These are phyloP conservation scores for Ceraceosorus guamensis DNA, from an alignment of 1,284 basidiomycete species.

Conservation along the genomic window DNA sequence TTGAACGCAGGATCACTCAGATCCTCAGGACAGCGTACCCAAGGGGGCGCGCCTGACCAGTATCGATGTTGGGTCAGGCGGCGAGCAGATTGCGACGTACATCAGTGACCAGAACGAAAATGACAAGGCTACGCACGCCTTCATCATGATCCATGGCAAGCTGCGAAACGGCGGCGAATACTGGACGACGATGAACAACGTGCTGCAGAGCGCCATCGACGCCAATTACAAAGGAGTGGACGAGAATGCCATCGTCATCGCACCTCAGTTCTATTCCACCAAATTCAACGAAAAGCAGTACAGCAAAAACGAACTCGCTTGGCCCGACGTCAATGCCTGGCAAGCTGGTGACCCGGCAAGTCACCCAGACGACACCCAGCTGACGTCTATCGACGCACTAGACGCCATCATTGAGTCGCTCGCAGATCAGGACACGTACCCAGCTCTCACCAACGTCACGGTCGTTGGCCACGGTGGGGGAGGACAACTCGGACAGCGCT, in stretches of 20 bases:
- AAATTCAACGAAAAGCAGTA: slow-evolving; percentile 38
- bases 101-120: slow-evolving; percentile 22
- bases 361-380: slow-evolving; percentile 26
- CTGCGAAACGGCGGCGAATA: slow-evolving; percentile 28
- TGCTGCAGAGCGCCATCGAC: slow-evolving; percentile 21
- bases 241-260: slow-evolving; percentile 29
- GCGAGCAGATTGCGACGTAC: slow-evolving; percentile 25
- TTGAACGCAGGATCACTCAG: too few relatives aligned
- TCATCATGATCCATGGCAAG: slow-evolving; percentile 44
- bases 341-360: slow-evolving; percentile 36
- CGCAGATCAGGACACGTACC: slow-evolving; percentile 23
- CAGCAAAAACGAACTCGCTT: slow-evolving; percentile 27
- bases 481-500: slow-evolving; percentile 41
- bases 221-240: slow-evolving; percentile 16
- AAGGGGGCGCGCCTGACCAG: slow-evolving; percentile 22
- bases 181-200: slow-evolving; percentile 28
- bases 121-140: slow-evolving; percentile 25
- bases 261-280: slow-evolving; percentile 38
- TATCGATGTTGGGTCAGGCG: slow-evolving; percentile 17
- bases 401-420: slow-evolving; percentile 37
- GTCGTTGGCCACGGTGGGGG: slow-evolving; percentile 47
- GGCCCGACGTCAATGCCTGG: slow-evolving; percentile 43
- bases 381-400: slow-evolving; percentile 38
- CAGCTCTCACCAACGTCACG: slow-evolving; percentile 32
- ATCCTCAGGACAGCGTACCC: too few relatives aligned